Base-by-base conservation (phyloP, 2,329 filamentous ascomycete species). In the Arthrobotrys megalospora region DNA sequence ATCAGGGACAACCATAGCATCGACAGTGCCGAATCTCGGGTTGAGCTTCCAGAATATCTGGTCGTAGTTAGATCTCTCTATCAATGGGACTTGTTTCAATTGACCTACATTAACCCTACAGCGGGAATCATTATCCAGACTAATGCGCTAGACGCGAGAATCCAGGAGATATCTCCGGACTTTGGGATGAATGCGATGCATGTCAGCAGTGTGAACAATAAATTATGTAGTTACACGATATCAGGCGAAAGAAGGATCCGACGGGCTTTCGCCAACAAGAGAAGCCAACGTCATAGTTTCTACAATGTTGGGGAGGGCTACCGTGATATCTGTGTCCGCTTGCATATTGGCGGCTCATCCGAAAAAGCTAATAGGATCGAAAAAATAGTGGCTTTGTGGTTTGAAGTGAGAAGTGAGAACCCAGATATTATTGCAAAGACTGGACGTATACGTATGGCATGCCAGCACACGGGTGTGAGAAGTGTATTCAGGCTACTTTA, bases 11-110 rank as follows among this genome's bases (percentile, higher is more conserved):
- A 11, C 48, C 48, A 52, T 6, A 52, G 24, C 48, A 52, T 52
- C 24, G 48, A 52, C 7, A 52, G 24, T 32, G 48, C 48, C 12
- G 48, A 52, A 32, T 52, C 12, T 3, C 48, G 48, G 28, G 48
- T 52, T n/a, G 48, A 52, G 48, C 48, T 32, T 28, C 48, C 48
- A 3, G 48, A 52, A 52, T 52, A 52, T 52, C 48, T 52, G 16
- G n/a, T 32, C 6, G 6, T n/a, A 45, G 6, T 45, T 45, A 45
- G 41, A 45, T 45, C 5, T 45, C n/a, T 2, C 14, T 14, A 45
- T 12, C 3, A n/a, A 45, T 7, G 5, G 1, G 6, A 12, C n/a
- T 14, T 45, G 41, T 2, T 45, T 16, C 41, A 45, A 45, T 24
- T 24, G 7, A 12, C 45, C 28, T 52, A 52, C 48, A 52, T 52